phyloP scores from a whole-genome alignment of 345 rosid genomes.

The Cardamine chenopodiifolia region DNA sequence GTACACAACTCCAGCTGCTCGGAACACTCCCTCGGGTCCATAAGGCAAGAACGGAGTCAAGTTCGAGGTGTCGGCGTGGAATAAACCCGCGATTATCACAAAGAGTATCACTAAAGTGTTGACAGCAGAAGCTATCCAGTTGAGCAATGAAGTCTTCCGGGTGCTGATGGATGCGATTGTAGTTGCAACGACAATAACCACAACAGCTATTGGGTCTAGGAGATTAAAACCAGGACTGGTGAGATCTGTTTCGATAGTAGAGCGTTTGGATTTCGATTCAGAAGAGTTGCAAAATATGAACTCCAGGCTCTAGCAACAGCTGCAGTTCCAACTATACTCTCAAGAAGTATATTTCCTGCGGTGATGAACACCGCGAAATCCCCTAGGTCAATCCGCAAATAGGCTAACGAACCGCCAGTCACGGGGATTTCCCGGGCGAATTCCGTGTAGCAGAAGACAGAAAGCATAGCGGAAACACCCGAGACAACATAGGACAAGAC shows the following conservation, averaged over 20 bases:
- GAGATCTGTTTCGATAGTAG: slow-evolving; percentile 50
- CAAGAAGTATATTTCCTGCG: slow-evolving; percentile 84
- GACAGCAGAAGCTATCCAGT: slow-evolving; percentile 56
- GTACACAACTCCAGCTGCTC: slow-evolving; percentile 60
- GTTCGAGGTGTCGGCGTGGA: slow-evolving; percentile 48
- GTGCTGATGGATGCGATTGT: slow-evolving; percentile 55
- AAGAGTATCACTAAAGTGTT: slow-evolving; percentile 53
- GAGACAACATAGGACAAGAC: slow-evolving; percentile 55
- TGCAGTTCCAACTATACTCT: slow-evolving; percentile 71
- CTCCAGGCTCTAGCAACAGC: slow-evolving; percentile 86
- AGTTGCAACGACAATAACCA: slow-evolving; percentile 44
- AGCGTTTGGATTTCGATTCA: slow-evolving; percentile 55
- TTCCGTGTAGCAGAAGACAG: slow-evolving; percentile 63
- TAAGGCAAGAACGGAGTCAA: slow-evolving; percentile 49
- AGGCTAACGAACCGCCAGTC: slow-evolving; percentile 66
- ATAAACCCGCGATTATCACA: slow-evolving; percentile 56
- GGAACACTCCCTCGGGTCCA: slow-evolving; percentile 55
- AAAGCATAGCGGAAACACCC: slow-evolving; percentile 47
- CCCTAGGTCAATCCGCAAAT: slow-evolving; percentile 78
- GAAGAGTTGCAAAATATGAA: slow-evolving; percentile 77
- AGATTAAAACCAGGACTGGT: slow-evolving; percentile 46
- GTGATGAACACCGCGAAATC: slow-evolving; percentile 76
- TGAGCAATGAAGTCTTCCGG: slow-evolving; percentile 61
- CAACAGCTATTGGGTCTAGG: slow-evolving; percentile 63
- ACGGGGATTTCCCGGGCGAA: slow-evolving; percentile 58